A percentile compares a stretch with the other conserved stretches of the same genome.
These are phyloP conservation scores for Papilionanthe hybrid DNA, from an alignment of 116 monocot species.

Conservation along the genomic window DNA sequence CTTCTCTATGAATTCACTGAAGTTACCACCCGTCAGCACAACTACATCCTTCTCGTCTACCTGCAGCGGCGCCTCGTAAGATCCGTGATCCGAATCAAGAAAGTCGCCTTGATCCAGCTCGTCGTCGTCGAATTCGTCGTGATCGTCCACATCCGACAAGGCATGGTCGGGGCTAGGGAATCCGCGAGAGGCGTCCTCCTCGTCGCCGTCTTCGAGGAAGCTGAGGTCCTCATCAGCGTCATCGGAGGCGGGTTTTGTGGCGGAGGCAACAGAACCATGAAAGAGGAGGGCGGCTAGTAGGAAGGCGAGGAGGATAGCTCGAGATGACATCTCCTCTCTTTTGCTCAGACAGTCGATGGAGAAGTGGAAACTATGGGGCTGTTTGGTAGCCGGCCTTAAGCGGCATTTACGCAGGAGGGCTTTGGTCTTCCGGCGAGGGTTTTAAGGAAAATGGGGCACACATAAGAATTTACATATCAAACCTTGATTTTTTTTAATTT, in stretches of 20 bases:
- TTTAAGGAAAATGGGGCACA: no score
- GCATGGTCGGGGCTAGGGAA: slow-evolving; percentile 10
- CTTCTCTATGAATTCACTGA: slow-evolving; percentile 52
- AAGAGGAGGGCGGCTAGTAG: slow-evolving; percentile 30
- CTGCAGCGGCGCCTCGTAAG: slow-evolving; percentile 11
- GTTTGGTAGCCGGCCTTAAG: no score
- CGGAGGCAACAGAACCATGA: slow-evolving; percentile 11
- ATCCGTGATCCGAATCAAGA: neutral
- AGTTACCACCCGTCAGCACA: slow-evolving; percentile 61
- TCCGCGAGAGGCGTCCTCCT: neutral
- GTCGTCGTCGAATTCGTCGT: slow-evolving; percentile 9
- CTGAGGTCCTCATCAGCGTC: slow-evolving; percentile 52
- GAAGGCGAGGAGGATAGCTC: slow-evolving; percentile 30
- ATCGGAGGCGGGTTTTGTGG: slow-evolving; percentile 5
- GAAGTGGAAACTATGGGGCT: no score
- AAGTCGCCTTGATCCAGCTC: slow-evolving; percentile 10
- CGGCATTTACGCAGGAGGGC: no score
- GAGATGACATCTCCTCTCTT: slow-evolving; percentile 22
- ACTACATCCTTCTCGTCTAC: slow-evolving; percentile 84
- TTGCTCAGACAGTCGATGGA: neutral
- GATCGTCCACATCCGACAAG: slow-evolving; percentile 9
- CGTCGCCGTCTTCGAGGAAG: slow-evolving; percentile 52
- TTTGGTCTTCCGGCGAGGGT: no score
- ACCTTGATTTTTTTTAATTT: no score
- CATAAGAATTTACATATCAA: no score